These are phyloP conservation scores for Mycena vulgaris DNA, from an alignment of 768 basidiomycete species.

Conservation along the genomic window DNA sequence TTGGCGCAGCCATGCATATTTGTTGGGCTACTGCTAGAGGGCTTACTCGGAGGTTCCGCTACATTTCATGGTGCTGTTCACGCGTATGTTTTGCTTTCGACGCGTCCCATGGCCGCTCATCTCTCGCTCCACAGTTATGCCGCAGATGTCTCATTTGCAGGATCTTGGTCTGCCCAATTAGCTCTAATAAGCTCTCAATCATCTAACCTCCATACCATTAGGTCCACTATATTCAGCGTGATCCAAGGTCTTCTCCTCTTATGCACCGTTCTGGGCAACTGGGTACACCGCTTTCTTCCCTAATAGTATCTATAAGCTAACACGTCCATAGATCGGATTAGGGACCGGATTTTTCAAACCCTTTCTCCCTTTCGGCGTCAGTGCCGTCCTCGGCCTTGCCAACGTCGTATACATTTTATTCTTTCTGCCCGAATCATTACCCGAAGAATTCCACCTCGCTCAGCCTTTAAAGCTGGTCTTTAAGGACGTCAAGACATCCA, in stretches of 20 bases:
- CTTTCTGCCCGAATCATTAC: conserved; percentile 37
- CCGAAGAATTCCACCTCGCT: conserved; percentile 24
- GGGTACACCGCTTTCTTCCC: conserved; percentile 15
- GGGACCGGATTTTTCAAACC: conserved; percentile 29
- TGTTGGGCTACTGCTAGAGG: conserved; percentile 26
- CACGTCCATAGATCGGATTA: conserved; percentile 23
- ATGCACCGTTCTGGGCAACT: conserved; percentile 27
- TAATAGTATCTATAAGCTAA: neutral
- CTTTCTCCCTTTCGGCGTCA: conserved; percentile 25
- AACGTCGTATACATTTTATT: conserved; percentile 32
- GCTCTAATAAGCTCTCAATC: too few species aligned
- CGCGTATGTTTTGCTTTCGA: conserved; percentile 19
- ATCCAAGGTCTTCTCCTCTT: conserved; percentile 33
- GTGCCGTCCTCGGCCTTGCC: conserved; percentile 7
- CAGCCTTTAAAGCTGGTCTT: conserved; percentile 24
- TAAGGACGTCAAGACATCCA: conserved; percentile 30
- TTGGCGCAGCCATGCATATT: conserved; percentile 29
- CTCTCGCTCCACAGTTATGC: conserved; percentile 22
- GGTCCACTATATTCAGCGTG: conserved; percentile 33
- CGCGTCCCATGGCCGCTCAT: neutral
- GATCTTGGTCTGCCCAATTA: conserved; percentile 25
- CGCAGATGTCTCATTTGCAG: conserved; percentile 36
- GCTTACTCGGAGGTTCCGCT: conserved; percentile 32
- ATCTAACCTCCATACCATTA: conserved; percentile 3
- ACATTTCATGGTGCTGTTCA: conserved; percentile 29